Conservation (phyloP, 208 protist species). For the Trichomonas tenax region DNA sequence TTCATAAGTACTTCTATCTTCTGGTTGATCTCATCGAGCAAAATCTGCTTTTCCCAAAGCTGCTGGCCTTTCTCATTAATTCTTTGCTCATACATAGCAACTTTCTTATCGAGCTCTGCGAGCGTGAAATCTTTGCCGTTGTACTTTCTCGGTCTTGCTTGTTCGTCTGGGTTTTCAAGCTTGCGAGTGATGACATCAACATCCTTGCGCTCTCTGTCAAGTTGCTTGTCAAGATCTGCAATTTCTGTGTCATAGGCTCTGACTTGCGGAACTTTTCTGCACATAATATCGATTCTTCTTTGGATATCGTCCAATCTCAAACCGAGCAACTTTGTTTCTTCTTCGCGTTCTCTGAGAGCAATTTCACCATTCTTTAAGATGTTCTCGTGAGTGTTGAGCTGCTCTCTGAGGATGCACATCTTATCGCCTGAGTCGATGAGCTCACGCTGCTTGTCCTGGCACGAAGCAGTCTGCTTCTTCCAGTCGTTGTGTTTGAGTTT, state of each 20-base stretch:
- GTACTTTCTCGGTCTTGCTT: neutral
- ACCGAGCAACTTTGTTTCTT: neutral
- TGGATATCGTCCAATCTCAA: neutral
- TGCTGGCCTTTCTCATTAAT: neutral
- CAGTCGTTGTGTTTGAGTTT: neutral
- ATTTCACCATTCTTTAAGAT: neutral
- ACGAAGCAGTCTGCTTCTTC: neutral
- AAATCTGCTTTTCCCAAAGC: constrained; percentile 8
- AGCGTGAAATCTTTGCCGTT: neutral
- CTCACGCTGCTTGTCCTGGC: neutral
- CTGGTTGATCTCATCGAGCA: neutral
- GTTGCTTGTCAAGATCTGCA: neutral
- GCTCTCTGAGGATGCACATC: neutral
- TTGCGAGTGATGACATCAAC: neutral
- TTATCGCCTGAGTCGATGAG: neutral
- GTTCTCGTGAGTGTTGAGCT: neutral
- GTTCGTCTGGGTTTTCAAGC: neutral
- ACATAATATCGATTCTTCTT: neutral
- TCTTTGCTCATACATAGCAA: neutral
- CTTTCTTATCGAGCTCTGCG: neutral
- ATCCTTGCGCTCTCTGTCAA: neutral
- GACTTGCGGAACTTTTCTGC: neutral
- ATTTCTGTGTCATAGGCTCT: neutral
- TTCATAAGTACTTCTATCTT: neutral
- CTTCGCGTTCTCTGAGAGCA: neutral